phyloP scores from a whole-genome alignment of 2,329 filamentous ascomycete species.

The Trichoderma afroharzianum region DNA sequence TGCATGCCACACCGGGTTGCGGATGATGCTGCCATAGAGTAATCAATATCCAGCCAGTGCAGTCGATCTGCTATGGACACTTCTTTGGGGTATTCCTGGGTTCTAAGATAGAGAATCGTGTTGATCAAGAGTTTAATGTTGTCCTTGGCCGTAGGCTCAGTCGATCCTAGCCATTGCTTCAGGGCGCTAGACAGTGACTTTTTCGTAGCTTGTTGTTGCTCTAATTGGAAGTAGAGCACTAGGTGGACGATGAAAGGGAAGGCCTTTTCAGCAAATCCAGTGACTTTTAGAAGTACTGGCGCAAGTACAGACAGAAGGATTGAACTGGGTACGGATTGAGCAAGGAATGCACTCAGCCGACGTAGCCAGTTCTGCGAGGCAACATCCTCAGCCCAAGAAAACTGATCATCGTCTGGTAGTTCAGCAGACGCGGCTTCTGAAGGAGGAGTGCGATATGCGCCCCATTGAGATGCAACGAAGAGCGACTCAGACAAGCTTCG shows the following conservation, averaged over 20 bases:
- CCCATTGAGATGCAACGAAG: constrained; percentile 54
- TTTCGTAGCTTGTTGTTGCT: constrained; percentile 57
- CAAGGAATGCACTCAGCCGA: constrained; percentile 59
- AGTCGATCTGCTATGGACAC: constrained; percentile 72
- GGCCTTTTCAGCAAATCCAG: constrained; percentile 66
- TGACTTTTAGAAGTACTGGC: constrained; percentile 61
- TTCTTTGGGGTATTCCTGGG: constrained; percentile 72
- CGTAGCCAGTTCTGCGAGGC: constrained; percentile 56
- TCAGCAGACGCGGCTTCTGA: constrained; percentile 40
- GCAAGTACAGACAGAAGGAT: constrained; percentile 67
- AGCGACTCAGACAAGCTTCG: constrained; percentile 51
- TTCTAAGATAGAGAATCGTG: constrained; percentile 81
- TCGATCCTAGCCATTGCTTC: constrained; percentile 56
- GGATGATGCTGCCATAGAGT: constrained; percentile 63
- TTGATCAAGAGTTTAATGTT: constrained; percentile 73
- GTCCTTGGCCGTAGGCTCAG: constrained; percentile 42
- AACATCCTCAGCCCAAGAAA: constrained; percentile 37
- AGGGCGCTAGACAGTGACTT: constrained; percentile 62
- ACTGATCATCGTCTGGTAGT: constrained; percentile 20
- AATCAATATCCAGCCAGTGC: constrained; percentile 84
- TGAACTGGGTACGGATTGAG: constrained; percentile 56
- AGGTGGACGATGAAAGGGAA: constrained; percentile 86
- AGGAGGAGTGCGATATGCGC: constrained; percentile 50
- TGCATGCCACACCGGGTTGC: constrained; percentile 79
- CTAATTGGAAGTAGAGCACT: constrained; percentile 66